Evolutionary conservation across 2,329 filamentous ascomycete genomes (phyloP), one percentile per base, ranked within the genome.

Genomic region (Eutypella sp.): DNA sequence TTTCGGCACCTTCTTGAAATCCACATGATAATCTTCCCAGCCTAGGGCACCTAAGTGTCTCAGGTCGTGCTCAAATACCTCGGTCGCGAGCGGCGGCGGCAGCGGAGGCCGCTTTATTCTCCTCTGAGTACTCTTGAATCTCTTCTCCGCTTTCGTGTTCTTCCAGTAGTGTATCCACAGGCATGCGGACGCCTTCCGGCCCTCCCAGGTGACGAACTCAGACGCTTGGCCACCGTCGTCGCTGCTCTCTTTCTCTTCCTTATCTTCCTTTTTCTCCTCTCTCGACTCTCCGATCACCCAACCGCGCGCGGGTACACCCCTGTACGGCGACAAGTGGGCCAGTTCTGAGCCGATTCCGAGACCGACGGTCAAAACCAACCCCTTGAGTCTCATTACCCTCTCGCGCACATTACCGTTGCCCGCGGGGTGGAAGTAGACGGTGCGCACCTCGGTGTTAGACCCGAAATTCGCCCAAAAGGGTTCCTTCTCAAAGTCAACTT

Each of bases 141-240:
- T 47, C 34, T 47, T 25, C 43, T 50, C 48, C n/a, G 42, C 38
- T 18, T 37, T 38, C 13, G 39, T 41, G 16, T 50, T 22, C 33
- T 47, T 50, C 48, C 48, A 50, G 29, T 43, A 42, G 27, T 50
- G 48, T 29, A 36, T 34, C 48, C 48, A 50, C 27, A 44, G 18
- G 20, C 48, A 50, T 27, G 42, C 45, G 8, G 46, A 23, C 24
- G 29, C 36, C 7, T 47, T 36, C 31, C 40, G 27, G 16, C 34
- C 37, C 18, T 39, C 38, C 45, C 48, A 47, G 16, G 19, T 40
- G 23, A 29, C 31, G 13, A 36, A 23, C 25, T 22, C 45, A 13
- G 8, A 5, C 8, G 29, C n/a, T n/a, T n/a, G n/a, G n/a, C n/a
- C n/a, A n/a, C n/a, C n/a, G n/a, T n/a, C n/a, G n/a, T n/a, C n/a